Evolutionary conservation across 306 rosid genomes (phyloP).

Genomic region (Bauhinia variegata): DNA sequence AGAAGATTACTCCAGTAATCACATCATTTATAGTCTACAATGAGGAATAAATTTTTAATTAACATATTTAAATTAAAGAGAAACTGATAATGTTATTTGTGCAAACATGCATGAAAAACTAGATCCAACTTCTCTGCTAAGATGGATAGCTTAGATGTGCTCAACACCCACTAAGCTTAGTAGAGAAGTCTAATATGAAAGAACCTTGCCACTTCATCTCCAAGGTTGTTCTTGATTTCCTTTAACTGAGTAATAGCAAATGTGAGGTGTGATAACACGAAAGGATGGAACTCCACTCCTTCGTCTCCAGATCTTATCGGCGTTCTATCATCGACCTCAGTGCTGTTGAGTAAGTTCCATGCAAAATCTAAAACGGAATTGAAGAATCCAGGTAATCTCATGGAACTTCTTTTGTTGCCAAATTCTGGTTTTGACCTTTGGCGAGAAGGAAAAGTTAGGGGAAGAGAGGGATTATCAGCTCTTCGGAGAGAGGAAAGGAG

Average conservation of each 20-base stretch:
- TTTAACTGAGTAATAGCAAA: conserved; percentile 38
- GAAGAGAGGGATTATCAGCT: conserved; percentile 36
- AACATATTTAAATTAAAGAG: no score
- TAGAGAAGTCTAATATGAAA: no score
- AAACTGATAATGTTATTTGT: background rate
- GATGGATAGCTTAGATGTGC: no score
- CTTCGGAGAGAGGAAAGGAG: conserved; percentile 37
- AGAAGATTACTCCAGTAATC: conserved; percentile 18
- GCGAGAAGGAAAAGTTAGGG: conserved; percentile 38
- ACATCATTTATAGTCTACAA: conserved; percentile 42
- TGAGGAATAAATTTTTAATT: no score
- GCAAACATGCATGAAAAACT: no score
- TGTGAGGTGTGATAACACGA: conserved; percentile 6
- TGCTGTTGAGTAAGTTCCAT: conserved; percentile 19
- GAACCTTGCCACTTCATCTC: conserved; percentile 29
- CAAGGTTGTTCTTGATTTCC: conserved; percentile 41
- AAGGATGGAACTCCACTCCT: conserved; percentile 21
- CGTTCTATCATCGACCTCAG: conserved; percentile 32
- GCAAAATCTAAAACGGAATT: conserved; percentile 20
- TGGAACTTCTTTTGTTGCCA: background rate
- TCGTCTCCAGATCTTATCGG: conserved; percentile 42
- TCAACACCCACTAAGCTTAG: no score
- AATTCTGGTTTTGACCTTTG: background rate
- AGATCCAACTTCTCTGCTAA: no score
- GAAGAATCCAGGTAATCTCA: background rate